Percentiles rank a stretch among this genome's conserved stretches.
phyloP scores from a whole-genome alignment of 1,284 basidiomycete genomes.

The Trichosporon asahii region DNA sequence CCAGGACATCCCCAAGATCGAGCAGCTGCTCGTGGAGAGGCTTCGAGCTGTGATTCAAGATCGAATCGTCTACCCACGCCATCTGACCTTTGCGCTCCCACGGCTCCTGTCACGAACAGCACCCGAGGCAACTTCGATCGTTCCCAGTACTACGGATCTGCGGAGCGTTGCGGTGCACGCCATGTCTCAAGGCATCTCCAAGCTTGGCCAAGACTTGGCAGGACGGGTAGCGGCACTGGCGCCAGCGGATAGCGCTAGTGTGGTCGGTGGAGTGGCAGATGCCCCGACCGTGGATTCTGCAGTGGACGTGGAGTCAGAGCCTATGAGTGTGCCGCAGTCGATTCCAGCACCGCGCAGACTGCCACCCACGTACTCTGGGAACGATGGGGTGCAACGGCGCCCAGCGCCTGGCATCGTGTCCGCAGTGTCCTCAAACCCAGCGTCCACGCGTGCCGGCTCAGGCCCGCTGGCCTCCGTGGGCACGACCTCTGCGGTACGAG shows the following conservation, averaged over 20 bases:
- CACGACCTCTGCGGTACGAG: not conserved
- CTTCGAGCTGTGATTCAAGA: conserved; percentile 56
- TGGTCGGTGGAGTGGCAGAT: conserved; percentile 6
- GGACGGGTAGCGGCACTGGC: conserved; percentile 16
- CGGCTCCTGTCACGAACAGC: conserved; percentile 38
- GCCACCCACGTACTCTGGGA: not conserved
- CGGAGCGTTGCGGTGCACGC: conserved; percentile 15
- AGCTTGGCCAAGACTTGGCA: conserved; percentile 19
- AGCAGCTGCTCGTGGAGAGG: conserved; percentile 57
- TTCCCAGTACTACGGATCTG: conserved; percentile 18
- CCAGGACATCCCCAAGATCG: conserved; percentile 61
- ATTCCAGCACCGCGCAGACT: not conserved
- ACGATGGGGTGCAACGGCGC: not conserved
- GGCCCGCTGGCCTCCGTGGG: not conserved
- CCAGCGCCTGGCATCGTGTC: not conserved
- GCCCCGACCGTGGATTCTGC: not conserved
- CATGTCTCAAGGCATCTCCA: conserved; percentile 18
- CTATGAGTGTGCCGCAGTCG: not conserved
- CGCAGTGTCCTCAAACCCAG: not conserved
- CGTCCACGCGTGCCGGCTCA: not conserved
- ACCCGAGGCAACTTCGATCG: conserved; percentile 8
- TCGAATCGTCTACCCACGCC: conserved; percentile 56
- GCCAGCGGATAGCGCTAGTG: conserved; percentile 19
- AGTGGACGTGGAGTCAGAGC: not conserved
- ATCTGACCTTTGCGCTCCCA: conserved; percentile 53